Evolutionary conservation across 495 filamentous ascomycete species (phyloP), one percentile per base, ranked within the genome.

Genomic region (Tuber magnatum): DNA sequence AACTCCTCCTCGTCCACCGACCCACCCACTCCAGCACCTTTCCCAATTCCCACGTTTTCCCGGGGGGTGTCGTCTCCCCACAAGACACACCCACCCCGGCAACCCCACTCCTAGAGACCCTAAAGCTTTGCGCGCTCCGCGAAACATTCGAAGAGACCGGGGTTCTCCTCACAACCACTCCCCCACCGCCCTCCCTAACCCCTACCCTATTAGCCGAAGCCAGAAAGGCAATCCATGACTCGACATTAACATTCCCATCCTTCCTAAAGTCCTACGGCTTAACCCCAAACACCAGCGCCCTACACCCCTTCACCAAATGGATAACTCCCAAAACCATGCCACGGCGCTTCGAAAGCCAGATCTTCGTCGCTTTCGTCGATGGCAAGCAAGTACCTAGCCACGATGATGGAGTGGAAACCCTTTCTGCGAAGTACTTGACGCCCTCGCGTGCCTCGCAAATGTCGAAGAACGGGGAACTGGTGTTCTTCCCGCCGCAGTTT

Each of bases 111-210:
- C 48, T 61, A 68, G 56, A 65, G 14, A 65, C 77, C 16, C 76
- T 79, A 79, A 86, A 93, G 18, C 83, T 91, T 22, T 93, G 89
- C 38, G 95, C 94, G 0, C 89, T 98, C 72, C 87, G 94, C 4
- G 94, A 98, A 85, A 92, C 93, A 2, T 97, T 99, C 81, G 95
- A 99, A 82, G 95, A 98, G 83, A 94, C 92, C 77, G 95, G 95
- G 0, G 92, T 98, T 61, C 84, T 99, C 24, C 87, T 99, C 2
- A 93, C 92, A 0, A 88, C 41, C 3, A 71, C 74, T 39, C 82
- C 61, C 0, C 91, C 81, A 79, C 93, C 35, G 85, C 88, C 48
- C 71, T 95, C n/a, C 75, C 85, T 9, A 86, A 90, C 32, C 82
- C 85, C 10, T 86, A 89, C 71, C 84, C 89, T 69, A 0, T 61